phyloP scores from a whole-genome alignment of 2,329 filamentous ascomycete genomes.

The Fusarium mundagurra region DNA sequence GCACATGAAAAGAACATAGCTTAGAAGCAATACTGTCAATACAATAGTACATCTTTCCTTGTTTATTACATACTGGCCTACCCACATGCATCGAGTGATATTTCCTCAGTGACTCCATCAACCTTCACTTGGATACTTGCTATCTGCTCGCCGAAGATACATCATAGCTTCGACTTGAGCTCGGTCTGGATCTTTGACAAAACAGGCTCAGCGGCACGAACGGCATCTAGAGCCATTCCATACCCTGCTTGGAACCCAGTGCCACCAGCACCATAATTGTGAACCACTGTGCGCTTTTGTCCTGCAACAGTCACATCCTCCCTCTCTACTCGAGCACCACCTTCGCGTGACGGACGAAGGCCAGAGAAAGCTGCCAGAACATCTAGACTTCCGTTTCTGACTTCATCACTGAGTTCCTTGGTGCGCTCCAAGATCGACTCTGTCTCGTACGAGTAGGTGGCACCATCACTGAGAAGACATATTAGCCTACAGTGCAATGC shows the following conservation, averaged over 20 bases:
- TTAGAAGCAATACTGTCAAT: conserved; percentile 23
- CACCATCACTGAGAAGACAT: background rate
- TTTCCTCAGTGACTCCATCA: background rate
- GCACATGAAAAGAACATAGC: conserved; percentile 6
- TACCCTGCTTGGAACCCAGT: conserved; percentile 1
- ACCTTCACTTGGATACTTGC: background rate
- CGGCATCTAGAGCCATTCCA: background rate
- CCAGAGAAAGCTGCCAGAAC: background rate
- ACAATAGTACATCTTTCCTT: conserved; percentile 19
- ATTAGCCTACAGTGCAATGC: rapidly evolving
- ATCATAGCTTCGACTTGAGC: background rate
- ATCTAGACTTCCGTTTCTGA: background rate
- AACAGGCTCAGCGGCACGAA: background rate
- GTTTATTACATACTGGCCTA: background rate
- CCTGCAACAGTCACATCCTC: background rate
- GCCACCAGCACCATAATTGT: background rate
- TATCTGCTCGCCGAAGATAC: background rate
- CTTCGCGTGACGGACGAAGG: background rate
- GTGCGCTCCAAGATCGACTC: background rate
- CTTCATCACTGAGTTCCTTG: background rate
- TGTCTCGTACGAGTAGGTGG: background rate
- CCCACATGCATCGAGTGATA: background rate
- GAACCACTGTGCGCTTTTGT: background rate
- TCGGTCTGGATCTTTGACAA: background rate
- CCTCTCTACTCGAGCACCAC: background rate